A percentile compares a stretch with the other conserved stretches of the same genome.
phyloP scores from a whole-genome alignment of 306 rosid genomes.

The Biancaea sappan region DNA sequence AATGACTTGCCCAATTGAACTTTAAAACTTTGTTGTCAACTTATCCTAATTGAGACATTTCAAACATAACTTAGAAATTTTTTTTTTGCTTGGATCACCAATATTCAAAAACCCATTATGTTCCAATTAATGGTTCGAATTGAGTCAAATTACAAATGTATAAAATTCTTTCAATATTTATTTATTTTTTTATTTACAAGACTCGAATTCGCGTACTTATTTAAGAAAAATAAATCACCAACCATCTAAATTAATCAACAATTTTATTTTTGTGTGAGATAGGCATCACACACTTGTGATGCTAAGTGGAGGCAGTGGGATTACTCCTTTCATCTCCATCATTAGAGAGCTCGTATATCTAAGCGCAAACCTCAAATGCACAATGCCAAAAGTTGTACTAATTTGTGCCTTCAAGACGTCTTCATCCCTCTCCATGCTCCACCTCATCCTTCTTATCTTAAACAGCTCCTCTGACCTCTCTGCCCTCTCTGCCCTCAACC shows the following conservation, averaged over 20 bases:
- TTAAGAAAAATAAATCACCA: neutral
- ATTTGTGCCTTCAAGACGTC: conserved; percentile 58
- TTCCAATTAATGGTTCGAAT: too few species aligned
- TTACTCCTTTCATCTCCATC: conserved; percentile 82
- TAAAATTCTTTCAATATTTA: too few species aligned
- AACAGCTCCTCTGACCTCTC: conserved; percentile 44
- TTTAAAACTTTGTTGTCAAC: too few species aligned
- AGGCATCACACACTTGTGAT: conserved; percentile 70
- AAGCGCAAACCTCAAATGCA: conserved; percentile 36
- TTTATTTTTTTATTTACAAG: too few species aligned
- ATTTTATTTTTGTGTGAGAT: neutral
- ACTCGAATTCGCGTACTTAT: too few species aligned
- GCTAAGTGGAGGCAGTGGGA: conserved; percentile 88
- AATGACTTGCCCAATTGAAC: too few species aligned
- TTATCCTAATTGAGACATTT: too few species aligned
- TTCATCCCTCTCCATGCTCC: conserved; percentile 59
- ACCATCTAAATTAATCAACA: neutral
- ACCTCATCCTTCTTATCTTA: conserved; percentile 61
- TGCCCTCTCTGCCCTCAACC: conserved; percentile 33
- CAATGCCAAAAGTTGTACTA: conserved; percentile 58
- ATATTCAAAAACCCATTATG: too few species aligned
- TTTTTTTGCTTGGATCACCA: too few species aligned
- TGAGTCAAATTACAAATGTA: too few species aligned
- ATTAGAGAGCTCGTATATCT: conserved; percentile 55
- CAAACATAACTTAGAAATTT: too few species aligned